phyloP scores from a whole-genome alignment of 768 basidiomycete species.

The Boletellus ananiceps region DNA sequence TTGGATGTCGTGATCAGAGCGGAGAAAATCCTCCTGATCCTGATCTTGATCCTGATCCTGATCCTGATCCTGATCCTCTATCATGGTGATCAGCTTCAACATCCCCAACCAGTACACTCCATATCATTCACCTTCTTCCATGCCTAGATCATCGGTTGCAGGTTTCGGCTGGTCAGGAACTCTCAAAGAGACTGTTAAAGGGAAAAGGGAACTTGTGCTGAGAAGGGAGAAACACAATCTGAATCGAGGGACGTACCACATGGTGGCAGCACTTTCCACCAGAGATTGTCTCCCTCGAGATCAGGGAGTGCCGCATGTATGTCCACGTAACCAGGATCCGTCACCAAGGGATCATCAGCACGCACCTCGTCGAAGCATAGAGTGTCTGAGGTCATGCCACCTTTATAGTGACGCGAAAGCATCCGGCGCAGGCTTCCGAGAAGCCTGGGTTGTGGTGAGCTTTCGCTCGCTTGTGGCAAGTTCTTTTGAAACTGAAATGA shows the following conservation, averaged over 20 bases:
- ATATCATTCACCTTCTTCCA: too few relatives aligned
- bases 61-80: too few relatives aligned
- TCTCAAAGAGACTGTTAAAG: not conserved
- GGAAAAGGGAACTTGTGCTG: too few relatives aligned
- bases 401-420: not conserved
- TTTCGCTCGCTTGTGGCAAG: too few relatives aligned
- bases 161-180: not conserved
- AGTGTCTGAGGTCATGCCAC: not conserved
- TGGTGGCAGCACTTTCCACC: not conserved
- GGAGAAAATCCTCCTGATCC: too few relatives aligned
- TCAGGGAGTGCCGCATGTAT: not conserved
- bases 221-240: too few relatives aligned
- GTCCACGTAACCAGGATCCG: not conserved
- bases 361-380: not conserved
- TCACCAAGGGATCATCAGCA: not conserved
- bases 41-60: too few relatives aligned
- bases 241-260: not conserved
- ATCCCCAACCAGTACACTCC: too few relatives aligned
- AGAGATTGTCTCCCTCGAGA: not conserved
- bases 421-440: not conserved
- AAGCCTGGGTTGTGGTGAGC: not conserved
- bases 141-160: not conserved
- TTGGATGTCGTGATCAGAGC: too few relatives aligned
- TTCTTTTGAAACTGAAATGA: too few relatives aligned
- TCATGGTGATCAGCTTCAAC: too few relatives aligned